Evolutionary conservation across 164 flowering plant species (phyloP).

Genomic region (Saururus chinensis): DNA sequence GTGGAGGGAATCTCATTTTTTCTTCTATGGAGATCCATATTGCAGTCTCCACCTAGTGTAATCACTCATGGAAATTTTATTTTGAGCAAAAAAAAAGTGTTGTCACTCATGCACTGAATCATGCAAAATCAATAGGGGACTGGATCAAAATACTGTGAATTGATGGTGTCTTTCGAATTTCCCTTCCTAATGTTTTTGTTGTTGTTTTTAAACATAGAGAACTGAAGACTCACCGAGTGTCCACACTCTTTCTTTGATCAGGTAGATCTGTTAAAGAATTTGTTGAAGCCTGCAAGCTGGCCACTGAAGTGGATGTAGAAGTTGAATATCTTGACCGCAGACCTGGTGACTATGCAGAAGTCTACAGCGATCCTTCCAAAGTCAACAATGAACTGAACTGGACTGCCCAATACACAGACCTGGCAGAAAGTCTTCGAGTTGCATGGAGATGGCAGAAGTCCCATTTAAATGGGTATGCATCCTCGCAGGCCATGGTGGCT

Average conservation of each 20-base stretch:
- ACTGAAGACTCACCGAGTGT: not conserved
- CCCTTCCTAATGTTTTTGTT: no score
- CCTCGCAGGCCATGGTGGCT: constrained; percentile 9
- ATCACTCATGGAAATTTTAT: no score
- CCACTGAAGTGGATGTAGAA: constrained; percentile 64
- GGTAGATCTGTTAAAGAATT: constrained; percentile 98
- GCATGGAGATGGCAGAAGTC: constrained; percentile 97
- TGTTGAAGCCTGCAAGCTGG: constrained; percentile 92
- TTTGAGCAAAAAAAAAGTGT: no score
- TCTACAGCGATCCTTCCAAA: constrained; percentile 79
- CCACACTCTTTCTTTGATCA: constrained; percentile 17
- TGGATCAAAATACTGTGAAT: no score
- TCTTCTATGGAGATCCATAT: no score
- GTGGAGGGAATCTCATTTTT: no score
- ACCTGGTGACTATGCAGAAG: constrained; percentile 98
- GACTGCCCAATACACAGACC: constrained; percentile 77
- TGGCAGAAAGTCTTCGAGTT: constrained; percentile 52
- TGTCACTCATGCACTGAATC: no score
- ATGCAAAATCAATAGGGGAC: no score
- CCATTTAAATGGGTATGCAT: constrained; percentile 61
- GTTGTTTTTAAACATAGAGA: no score
- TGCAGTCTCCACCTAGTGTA: no score
- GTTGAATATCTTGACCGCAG: constrained; percentile 67
- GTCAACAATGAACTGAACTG: constrained; percentile 72
- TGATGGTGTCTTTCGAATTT: no score